Conservation (phyloP, 2,329 filamentous ascomycete species). For the Trichoderma sp. region DNA sequence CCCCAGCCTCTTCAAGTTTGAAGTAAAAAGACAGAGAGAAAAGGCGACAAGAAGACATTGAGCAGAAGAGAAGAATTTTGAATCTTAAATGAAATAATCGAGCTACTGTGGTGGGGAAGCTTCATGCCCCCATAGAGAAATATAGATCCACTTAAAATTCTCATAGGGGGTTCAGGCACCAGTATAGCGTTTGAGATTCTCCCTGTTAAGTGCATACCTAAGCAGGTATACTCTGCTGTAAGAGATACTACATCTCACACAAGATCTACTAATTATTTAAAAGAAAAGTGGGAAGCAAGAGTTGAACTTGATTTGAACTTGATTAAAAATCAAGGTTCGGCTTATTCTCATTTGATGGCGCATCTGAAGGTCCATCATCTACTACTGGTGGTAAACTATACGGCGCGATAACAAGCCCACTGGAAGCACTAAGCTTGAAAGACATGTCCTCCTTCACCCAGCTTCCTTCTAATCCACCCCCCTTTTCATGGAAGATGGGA, state of each 20-base stretch:
- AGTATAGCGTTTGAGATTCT: not conserved
- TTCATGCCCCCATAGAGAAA: slow-evolving; percentile 15
- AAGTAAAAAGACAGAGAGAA: slow-evolving; percentile 6
- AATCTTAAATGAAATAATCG: slow-evolving; percentile 24
- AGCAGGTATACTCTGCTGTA: not conserved
- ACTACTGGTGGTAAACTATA: slow-evolving; percentile 88
- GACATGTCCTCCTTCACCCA: slow-evolving; percentile 80
- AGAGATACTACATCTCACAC: not conserved
- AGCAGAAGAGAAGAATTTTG: slow-evolving; percentile 19
- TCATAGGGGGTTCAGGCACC: not conserved
- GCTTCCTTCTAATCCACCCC: slow-evolving; percentile 68
- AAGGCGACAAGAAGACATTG: slow-evolving; percentile 15
- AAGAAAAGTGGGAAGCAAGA: not conserved
- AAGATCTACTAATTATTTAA: not conserved
- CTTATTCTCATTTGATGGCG: slow-evolving; percentile 52
- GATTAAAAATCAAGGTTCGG: slow-evolving; percentile 69
- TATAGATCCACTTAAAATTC: slow-evolving; percentile 18
- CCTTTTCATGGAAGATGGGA: slow-evolving; percentile 83
- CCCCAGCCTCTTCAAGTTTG: not conserved
- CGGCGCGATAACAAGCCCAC: slow-evolving; percentile 79
- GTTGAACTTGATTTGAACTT: slow-evolving; percentile 23
- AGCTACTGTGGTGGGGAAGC: slow-evolving; percentile 21
- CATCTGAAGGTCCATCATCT: slow-evolving; percentile 50
- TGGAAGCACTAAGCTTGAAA: slow-evolving; percentile 78
- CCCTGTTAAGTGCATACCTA: not conserved